Evolutionary conservation across 2,329 filamentous ascomycete genomes (phyloP).

Genomic region (Diplocarpon rosae): DNA sequence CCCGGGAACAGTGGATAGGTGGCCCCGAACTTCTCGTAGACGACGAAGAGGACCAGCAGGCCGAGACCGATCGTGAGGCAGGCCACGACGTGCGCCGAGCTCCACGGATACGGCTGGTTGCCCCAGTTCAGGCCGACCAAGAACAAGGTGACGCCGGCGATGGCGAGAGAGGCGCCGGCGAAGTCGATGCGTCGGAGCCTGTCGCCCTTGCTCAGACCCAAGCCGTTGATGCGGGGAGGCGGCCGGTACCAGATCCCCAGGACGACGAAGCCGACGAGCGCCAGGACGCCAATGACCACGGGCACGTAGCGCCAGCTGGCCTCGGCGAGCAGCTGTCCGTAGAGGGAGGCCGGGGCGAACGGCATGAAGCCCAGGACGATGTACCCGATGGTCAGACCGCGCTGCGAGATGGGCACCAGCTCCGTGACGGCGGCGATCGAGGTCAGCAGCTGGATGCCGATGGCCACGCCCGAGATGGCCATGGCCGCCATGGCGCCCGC

Average conservation of each 20-base stretch:
- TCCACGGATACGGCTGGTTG: slow-evolving; percentile 40
- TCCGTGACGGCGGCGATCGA: slow-evolving; percentile 58
- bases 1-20: slow-evolving; percentile 35
- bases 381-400: slow-evolving; percentile 48
- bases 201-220: slow-evolving; percentile 29
- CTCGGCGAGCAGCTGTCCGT: slow-evolving; percentile 43
- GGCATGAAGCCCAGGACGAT: slow-evolving; percentile 50
- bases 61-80: slow-evolving; percentile 40
- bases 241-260: slow-evolving; percentile 42
- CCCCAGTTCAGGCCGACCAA: slow-evolving; percentile 45
- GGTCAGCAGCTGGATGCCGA: slow-evolving; percentile 57
- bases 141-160: slow-evolving; percentile 39
- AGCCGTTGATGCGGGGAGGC: slow-evolving; percentile 34
- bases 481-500: slow-evolving; percentile 46
- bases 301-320: slow-evolving; percentile 21
- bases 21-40: slow-evolving; percentile 42
- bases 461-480: slow-evolving; percentile 49
- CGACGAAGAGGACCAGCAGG: slow-evolving; percentile 37
- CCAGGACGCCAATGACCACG: slow-evolving; percentile 33
- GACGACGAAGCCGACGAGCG: slow-evolving; percentile 39
- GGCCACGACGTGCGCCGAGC: slow-evolving; percentile 41
- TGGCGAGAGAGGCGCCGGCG: slow-evolving; percentile 38
- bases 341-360: slow-evolving; percentile 50
- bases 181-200: slow-evolving; percentile 38
- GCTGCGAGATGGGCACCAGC: slow-evolving; percentile 52